phyloP scores from a whole-genome alignment of 192 early-diverging fungal species.

The Coemansia sp. region DNA sequence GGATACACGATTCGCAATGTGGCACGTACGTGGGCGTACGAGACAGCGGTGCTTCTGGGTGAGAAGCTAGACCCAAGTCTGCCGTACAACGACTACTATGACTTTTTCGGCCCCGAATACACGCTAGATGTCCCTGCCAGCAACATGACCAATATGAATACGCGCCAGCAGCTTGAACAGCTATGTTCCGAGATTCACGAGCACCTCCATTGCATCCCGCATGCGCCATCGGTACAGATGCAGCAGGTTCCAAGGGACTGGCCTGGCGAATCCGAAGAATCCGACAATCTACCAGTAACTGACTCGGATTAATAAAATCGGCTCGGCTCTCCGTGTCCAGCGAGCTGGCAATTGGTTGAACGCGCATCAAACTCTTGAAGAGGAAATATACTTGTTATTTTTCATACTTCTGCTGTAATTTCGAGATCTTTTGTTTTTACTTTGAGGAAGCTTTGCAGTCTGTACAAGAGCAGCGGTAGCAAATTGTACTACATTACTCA shows the following conservation, averaged over 20 bases:
- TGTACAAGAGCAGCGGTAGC: not conserved
- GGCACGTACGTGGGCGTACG: constrained; percentile 92
- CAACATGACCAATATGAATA: constrained; percentile 86
- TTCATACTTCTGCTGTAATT: not conserved
- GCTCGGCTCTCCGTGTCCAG: not conserved
- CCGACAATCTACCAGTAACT: not conserved
- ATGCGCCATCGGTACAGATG: constrained; percentile 78
- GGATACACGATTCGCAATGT: constrained; percentile 97
- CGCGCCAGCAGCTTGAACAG: constrained; percentile 74
- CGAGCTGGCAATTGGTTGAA: not conserved
- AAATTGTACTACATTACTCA: not conserved
- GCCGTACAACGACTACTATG: constrained; percentile 84
- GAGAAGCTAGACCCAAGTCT: constrained; percentile 61
- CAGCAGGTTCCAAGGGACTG: constrained; percentile 65
- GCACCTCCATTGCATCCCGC: constrained; percentile 59
- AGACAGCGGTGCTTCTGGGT: constrained; percentile 80
- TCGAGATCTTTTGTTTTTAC: not conserved
- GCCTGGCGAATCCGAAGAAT: constrained; percentile 17
- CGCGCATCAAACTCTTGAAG: not conserved
- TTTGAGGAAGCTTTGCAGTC: not conserved
- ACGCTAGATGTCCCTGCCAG: constrained; percentile 78
- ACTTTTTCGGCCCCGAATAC: constrained; percentile 90
- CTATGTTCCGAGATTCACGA: constrained; percentile 63
- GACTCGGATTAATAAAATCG: not conserved
- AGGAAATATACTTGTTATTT: not conserved